These are phyloP conservation scores for Eimeria falciformis DNA, from an alignment of 169 alveolate genomes.

Conservation along the genomic window DNA sequence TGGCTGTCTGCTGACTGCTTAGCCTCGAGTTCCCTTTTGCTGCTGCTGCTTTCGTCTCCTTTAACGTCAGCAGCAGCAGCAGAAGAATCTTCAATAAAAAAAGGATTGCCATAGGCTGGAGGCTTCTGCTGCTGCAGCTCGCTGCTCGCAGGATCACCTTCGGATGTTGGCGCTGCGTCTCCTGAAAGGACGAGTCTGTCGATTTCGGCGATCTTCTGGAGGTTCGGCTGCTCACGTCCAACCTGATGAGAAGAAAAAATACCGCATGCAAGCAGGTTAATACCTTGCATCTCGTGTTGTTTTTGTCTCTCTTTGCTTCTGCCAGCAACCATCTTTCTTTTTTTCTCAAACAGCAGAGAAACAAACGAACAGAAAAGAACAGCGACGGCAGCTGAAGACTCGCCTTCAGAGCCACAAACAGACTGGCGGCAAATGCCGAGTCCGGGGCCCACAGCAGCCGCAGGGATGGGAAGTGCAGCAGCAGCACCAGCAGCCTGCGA, in stretches of 20 bases:
- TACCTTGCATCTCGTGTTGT: too few species aligned
- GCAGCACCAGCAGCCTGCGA: constrained; percentile 69
- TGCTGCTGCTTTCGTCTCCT: neutral
- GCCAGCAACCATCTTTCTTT: too few species aligned
- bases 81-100: neutral
- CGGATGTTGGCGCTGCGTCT: neutral
- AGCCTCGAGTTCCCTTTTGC: neutral
- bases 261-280: too few species aligned
- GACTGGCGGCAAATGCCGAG: constrained; percentile 75
- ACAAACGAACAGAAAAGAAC: too few species aligned
- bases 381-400: neutral
- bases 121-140: constrained; percentile 13
- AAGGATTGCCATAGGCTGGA: neutral
- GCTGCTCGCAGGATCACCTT: neutral
- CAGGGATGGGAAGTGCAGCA: constrained; percentile 78
- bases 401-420: constrained; percentile 41
- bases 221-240: constrained; percentile 67
- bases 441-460: constrained; percentile 79
- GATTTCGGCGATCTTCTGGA: constrained; percentile 28
- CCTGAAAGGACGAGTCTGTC: constrained; percentile 3
- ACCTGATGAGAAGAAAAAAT: too few species aligned
- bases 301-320: too few species aligned
- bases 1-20: neutral
- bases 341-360: too few species aligned
- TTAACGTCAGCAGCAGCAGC: neutral